A percentile compares a stretch with the other conserved stretches of the same genome.
phyloP scores from a whole-genome alignment of 2,329 filamentous ascomycete genomes.

The Xylaria sp. region DNA sequence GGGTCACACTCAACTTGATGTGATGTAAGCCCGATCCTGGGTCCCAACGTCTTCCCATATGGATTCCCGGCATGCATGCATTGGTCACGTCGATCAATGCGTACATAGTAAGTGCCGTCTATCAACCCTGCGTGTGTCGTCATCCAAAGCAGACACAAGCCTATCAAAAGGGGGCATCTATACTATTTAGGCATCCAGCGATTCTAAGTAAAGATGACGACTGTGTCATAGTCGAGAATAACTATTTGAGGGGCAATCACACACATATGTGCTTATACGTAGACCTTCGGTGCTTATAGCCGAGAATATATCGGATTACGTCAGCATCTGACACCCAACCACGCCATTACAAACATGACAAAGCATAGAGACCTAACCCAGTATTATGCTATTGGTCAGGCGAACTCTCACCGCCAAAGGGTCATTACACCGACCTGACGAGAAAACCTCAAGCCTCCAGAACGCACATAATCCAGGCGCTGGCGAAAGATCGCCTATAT shows the following conservation, averaged over 20 bases:
- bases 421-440: neutral
- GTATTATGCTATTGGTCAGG: neutral
- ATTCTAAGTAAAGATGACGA: neutral
- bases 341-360: neutral
- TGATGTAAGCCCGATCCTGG: neutral
- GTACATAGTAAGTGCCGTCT: neutral
- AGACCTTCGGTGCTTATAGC: neutral
- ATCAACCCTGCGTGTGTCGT: neutral
- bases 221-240: neutral
- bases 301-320: slow-evolving; percentile 11
- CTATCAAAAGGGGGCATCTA: neutral
- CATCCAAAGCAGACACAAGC: neutral
- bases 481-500: neutral
- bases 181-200: neutral
- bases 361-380: neutral
- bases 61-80: slow-evolving; percentile 9
- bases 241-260: neutral
- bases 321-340: slow-evolving; percentile 10
- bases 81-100: slow-evolving; percentile 17
- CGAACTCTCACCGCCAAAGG: neutral
- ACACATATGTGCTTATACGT: no score
- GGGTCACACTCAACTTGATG: neutral
- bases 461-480: neutral
- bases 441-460: neutral
- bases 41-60: slow-evolving; percentile 3